phyloP scores from a whole-genome alignment of 2,329 filamentous ascomycete species.

The Mycosphaerella arachidis region DNA sequence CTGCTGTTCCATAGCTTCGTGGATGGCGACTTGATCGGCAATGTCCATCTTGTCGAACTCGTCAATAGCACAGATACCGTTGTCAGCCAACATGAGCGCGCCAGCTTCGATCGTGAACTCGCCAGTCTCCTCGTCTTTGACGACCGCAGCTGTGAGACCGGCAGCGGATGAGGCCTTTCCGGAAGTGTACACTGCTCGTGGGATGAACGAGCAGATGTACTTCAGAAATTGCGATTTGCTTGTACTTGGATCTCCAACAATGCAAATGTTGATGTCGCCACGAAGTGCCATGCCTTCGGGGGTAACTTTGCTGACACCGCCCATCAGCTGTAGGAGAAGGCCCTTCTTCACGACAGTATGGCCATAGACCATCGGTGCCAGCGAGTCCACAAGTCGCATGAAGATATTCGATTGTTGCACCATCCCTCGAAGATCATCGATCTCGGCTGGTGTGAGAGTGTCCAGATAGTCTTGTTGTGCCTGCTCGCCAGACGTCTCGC shows the following conservation, averaged over 20 bases:
- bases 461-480: constrained; percentile 83
- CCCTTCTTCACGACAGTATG: constrained; percentile 98
- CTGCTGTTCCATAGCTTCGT: constrained; percentile 99
- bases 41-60: constrained; percentile 99
- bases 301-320: constrained; percentile 89
- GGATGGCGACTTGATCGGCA: constrained; percentile 92
- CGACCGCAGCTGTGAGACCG: constrained; percentile 91
- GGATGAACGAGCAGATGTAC: constrained; percentile 95
- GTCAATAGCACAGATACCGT: constrained; percentile 96
- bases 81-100: constrained; percentile 93
- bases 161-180: constrained; percentile 96
- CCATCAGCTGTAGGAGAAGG: constrained; percentile 85
- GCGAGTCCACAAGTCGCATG: constrained; percentile 82
- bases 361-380: constrained; percentile 95
- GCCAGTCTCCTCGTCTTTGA: constrained; percentile 97
- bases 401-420: constrained; percentile 97
- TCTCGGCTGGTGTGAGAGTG: constrained; percentile 79
- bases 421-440: constrained; percentile 86
- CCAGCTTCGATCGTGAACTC: constrained; percentile 98
- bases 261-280: constrained; percentile 98
- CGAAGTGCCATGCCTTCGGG: constrained; percentile 91
- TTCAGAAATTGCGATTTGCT: constrained; percentile 98
- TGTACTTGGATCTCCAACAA: constrained; percentile 94
- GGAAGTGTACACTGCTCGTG: constrained; percentile 92
- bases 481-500: constrained; percentile 68